phyloP scores from a whole-genome alignment of 2,329 filamentous ascomycete species.

The Cercospora zeae-maydis region DNA sequence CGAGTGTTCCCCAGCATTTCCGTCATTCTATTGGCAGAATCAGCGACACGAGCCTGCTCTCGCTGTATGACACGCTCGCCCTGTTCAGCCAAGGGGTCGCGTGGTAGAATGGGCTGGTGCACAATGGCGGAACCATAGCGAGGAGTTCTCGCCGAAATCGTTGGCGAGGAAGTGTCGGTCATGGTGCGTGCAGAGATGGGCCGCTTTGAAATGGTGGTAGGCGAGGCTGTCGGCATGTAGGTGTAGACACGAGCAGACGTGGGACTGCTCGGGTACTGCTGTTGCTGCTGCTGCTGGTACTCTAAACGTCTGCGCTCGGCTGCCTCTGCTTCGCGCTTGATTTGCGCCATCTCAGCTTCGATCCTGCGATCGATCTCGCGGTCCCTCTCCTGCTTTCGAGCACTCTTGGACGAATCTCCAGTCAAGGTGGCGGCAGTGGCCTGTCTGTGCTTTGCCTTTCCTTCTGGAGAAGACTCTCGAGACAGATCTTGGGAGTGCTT shows the following conservation, averaged over 20 bases:
- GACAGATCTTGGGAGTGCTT: not conserved
- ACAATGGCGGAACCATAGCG: constrained; percentile 11
- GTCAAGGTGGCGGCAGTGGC: constrained; percentile 5
- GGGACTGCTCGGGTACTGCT: not conserved
- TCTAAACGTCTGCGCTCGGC: not conserved
- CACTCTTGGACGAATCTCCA: not conserved
- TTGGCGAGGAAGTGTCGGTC: constrained; percentile 6
- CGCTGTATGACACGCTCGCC: constrained; percentile 11
- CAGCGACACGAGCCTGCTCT: constrained; percentile 8
- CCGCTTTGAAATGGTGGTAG: not conserved
- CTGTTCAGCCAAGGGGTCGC: constrained; percentile 10
- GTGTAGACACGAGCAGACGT: constrained; percentile 6
- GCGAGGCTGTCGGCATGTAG: not conserved
- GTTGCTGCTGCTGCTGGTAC: constrained; percentile 1
- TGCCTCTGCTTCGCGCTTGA: constrained; percentile 7
- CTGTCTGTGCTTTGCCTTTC: constrained; percentile 4
- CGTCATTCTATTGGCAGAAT: not conserved
- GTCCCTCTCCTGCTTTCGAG: constrained; percentile 2
- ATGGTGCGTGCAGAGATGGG: constrained; percentile 11
- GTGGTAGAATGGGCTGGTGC: constrained; percentile 9
- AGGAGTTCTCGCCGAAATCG: constrained; percentile 3
- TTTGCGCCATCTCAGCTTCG: constrained; percentile 4
- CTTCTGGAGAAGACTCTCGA: constrained; percentile 3
- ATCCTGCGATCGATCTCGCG: constrained; percentile 5
- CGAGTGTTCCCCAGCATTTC: not conserved